Evolutionary conservation across 306 rosid genomes (phyloP).

Genomic region (Vigna trinervia): DNA sequence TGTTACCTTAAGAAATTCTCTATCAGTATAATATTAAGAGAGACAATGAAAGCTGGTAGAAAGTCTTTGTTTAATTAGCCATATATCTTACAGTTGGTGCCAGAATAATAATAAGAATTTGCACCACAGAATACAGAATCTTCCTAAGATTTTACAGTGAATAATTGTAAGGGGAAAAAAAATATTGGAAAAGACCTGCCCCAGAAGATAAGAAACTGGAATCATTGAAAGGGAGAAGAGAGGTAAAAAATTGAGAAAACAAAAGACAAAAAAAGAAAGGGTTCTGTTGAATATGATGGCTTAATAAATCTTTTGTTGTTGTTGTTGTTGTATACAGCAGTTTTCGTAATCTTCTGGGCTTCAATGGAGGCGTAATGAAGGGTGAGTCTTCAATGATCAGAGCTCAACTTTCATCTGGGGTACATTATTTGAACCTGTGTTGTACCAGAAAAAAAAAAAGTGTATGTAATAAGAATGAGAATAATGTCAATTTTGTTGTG

Average conservation of each 20-base stretch:
- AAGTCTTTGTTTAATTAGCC: constrained; percentile 60
- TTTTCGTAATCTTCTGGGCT: constrained; percentile 53
- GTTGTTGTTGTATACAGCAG: constrained; percentile 64
- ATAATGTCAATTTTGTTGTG: constrained; percentile 46
- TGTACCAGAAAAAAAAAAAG: background rate
- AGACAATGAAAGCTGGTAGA: constrained; percentile 45
- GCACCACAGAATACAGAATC: constrained; percentile 69
- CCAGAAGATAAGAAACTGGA: constrained; percentile 58
- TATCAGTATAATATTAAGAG: constrained; percentile 4
- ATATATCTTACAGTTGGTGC: constrained; percentile 77
- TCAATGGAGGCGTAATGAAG: constrained; percentile 50
- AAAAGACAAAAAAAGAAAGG: constrained; percentile 42
- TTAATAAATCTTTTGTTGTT: constrained; percentile 61
- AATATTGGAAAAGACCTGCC: constrained; percentile 39
- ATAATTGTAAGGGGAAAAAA: constrained; percentile 47
- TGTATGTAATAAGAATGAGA: background rate
- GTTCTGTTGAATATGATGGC: constrained; percentile 52
- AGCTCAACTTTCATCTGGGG: constrained; percentile 81
- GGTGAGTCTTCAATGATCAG: constrained; percentile 62
- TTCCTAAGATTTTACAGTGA: constrained; percentile 75
- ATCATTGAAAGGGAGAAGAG: constrained; percentile 39
- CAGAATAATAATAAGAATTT: constrained; percentile 46
- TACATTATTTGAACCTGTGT: constrained; percentile 75
- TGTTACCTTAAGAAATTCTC: background rate
- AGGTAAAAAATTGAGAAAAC: constrained; percentile 28